Evolutionary conservation across 2,329 filamentous ascomycete species (phyloP), one percentile per base, ranked within the genome.

Genomic region (Diplocarpon mali): DNA sequence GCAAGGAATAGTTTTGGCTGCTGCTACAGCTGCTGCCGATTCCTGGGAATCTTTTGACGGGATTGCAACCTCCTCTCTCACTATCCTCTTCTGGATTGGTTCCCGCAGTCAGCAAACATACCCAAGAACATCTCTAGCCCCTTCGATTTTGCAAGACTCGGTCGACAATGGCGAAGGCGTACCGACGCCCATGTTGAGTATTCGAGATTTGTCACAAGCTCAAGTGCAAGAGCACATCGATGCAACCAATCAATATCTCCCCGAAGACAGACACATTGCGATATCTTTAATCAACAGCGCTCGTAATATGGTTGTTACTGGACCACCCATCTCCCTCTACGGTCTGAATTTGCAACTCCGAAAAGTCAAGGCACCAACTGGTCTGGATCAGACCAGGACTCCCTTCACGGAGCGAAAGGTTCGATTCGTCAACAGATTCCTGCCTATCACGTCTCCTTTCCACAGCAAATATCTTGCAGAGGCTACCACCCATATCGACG

Each of bases 41-140:
- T 88, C 84, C 24, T 98, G 92, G 92, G 88, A 95, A 51, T 85
- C 85, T 1, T 98, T 92, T 64, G 78, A 84, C 53, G 80, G 85
- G 59, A 78, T 86, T 44, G 77, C 87, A 44, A 81, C 75, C 58
- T 80, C 86, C 55, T 85, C 90, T 2, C 71, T 98, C 52, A 92
- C 85, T 27, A 86, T 95, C 60, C 82, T 98, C 27, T 98, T 98
- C 73, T 98, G 92, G 92, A 95, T 98, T 55, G 92, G 93, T 62
- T 81, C 90, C 49, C 83, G 92, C 60, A 95, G 90, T 65, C 92
- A 98, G 66, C 92, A 98, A 66, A 89, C 89, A 2, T 98, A 95
- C 67, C 93, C 92, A 32, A 80, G 85, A 56, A 98, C 92, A 3
- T 96, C 92, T 29, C 75, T 98, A 58, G 87, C 89, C 3, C 93